Conservation (phyloP, 805 yeast species). For the Wickerhamomyces sydowiorum region DNA sequence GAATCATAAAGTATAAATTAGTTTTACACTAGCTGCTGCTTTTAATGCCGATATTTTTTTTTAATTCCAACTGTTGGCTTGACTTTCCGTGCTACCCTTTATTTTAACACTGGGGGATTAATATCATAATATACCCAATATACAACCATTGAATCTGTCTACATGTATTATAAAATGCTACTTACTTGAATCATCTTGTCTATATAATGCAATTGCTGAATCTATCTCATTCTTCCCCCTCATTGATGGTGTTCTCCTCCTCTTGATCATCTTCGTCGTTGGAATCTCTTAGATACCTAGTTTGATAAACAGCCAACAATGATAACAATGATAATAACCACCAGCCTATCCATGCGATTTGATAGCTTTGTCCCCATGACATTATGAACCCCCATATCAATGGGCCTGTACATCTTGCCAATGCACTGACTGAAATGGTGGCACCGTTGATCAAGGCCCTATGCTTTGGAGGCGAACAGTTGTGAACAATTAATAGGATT, state of each 20-base stretch:
- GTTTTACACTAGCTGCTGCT: too few species aligned
- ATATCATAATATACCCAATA: too few species aligned
- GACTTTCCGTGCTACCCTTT: too few species aligned
- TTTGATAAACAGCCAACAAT: conserved; percentile 23
- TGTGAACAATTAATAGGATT: conserved; percentile 45
- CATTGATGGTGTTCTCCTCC: conserved; percentile 11
- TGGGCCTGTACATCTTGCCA: conserved; percentile 55
- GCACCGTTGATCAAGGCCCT: conserved; percentile 57
- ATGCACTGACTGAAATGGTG: conserved; percentile 44
- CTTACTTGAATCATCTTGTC: too few species aligned
- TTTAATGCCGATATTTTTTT: too few species aligned
- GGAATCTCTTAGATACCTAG: conserved; percentile 21
- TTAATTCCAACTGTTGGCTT: too few species aligned
- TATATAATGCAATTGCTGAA: too few species aligned
- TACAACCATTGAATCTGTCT: too few species aligned
- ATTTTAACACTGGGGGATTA: too few species aligned
- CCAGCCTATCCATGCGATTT: conserved; percentile 29
- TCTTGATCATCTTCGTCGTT: conserved; percentile 22
- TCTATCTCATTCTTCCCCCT: not conserved
- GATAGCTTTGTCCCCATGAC: conserved; percentile 28
- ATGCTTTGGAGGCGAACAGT: conserved; percentile 46
- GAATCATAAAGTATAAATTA: too few species aligned
- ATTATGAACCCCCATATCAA: conserved; percentile 45
- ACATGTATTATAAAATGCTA: too few species aligned
- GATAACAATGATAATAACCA: conserved; percentile 24